phyloP scores from a whole-genome alignment of 139 green algal species.

The Picochlorum sp. region DNA sequence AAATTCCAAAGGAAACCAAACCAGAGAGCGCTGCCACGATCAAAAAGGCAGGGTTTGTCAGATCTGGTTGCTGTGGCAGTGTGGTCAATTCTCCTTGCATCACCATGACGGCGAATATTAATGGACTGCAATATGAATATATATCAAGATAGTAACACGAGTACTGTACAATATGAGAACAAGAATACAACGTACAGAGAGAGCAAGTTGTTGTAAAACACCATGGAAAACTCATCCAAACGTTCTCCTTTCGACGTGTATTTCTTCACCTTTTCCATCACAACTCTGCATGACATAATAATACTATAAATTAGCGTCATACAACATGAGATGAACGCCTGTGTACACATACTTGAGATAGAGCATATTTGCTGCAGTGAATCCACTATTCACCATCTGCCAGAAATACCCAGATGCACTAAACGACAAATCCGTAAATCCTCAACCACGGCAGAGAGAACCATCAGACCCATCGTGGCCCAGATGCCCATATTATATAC shows the following conservation, averaged over 20 bases:
- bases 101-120: constrained; percentile 48
- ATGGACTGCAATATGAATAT: neutral
- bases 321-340: neutral
- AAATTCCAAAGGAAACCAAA: constrained; percentile 57
- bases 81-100: constrained; percentile 41
- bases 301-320: neutral
- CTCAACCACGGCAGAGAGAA: constrained; percentile 60
- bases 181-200: constrained; percentile 27
- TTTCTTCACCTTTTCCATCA: constrained; percentile 66
- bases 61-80: constrained; percentile 35
- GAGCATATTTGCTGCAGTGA: constrained; percentile 36
- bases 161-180: neutral
- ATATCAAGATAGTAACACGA: neutral
- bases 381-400: constrained; percentile 81
- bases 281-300: constrained; percentile 54
- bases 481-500: constrained; percentile 55
- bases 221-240: constrained; percentile 63
- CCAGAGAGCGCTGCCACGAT: constrained; percentile 25
- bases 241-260: constrained; percentile 31
- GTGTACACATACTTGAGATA: constrained; percentile 7
- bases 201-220: constrained; percentile 91
- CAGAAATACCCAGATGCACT: constrained; percentile 70
- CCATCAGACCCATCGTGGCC: constrained; percentile 70
- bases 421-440: constrained; percentile 78
- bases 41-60: constrained; percentile 41